A percentile compares a stretch with the other conserved stretches of the same genome.
Evolutionary conservation across 2,329 filamentous ascomycete genomes (phyloP).

Genomic region (Colletotrichum ledebouriae): DNA sequence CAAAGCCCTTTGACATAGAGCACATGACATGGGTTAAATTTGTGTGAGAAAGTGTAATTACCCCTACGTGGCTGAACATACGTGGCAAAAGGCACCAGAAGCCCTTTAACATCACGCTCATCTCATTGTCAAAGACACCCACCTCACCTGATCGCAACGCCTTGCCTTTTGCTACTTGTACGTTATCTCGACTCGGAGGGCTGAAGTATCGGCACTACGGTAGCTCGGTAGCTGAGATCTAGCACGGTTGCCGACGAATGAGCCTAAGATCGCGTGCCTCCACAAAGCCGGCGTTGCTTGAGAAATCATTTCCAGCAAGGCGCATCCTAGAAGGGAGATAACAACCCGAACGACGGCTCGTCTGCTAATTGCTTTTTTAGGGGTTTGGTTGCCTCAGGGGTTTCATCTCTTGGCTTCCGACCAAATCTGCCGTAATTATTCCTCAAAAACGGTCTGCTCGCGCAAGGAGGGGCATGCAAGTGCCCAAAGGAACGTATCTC

Average conservation of each 20-base stretch:
- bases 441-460: constrained; percentile 20
- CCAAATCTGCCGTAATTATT: constrained; percentile 27
- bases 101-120: not conserved
- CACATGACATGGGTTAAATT: too few relatives aligned
- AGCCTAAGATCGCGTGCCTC: constrained; percentile 23
- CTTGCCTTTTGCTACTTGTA: not conserved
- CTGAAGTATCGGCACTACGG: not conserved
- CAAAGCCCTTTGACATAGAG: not conserved
- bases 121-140: not conserved
- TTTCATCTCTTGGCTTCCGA: constrained; percentile 5
- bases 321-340: constrained; percentile 12
- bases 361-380: not conserved
- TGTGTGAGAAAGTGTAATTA: too few relatives aligned
- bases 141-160: not conserved
- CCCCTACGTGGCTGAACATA: too few relatives aligned
- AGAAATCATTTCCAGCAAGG: constrained; percentile 6
- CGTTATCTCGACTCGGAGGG: constrained; percentile 7
- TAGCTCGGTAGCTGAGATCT: constrained; percentile 6
- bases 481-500: constrained; percentile 7
- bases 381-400: constrained; percentile 7
- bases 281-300: not conserved
- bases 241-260: constrained; percentile 10
- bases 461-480: constrained; percentile 20
- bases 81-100: too few relatives aligned
- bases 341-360: not conserved